Evolutionary conservation across 352 stramenopile species (phyloP), one percentile per base, ranked within the genome.

Genomic region (Phytophthora melonis): DNA sequence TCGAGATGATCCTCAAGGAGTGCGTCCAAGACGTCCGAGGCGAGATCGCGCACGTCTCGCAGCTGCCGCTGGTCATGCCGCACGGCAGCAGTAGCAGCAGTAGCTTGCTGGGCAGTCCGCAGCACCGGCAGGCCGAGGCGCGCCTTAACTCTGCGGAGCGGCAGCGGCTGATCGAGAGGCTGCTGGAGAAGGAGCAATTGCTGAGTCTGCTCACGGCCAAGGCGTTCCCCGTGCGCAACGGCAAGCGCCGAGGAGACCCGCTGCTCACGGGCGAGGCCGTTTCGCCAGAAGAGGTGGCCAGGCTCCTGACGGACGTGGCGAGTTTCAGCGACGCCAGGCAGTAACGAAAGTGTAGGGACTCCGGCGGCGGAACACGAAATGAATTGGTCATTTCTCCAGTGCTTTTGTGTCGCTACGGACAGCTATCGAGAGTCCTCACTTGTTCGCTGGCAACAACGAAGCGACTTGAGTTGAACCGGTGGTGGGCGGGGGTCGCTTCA

Each of bases 131-230:
- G 18, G 27, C 58, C 16, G 77, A 78, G 21, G 72, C 55, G 21
- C 74, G 74, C 16, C 66, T 92, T 8, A 82, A 36, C 25, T 73
- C 75, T 16, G 64, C 68, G 8, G 89, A 97, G 25, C 68, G 90
- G 5, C 86, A 95, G 67, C 76, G 72, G 32, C 75, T 94, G 1
- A 83, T 97, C 39, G 90, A 98, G 59, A 87, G 86, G 49, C 69
- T 97, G 43, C 71, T 97, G 18, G 83, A 88, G 21, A 93, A 95
- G 68, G 90, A 98, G 66, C 81, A 91, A 32, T 72, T 98, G 58
- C 78, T 97, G 59, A 82, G 75, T 23, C 62, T 97, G 49, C 67
- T 98, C 21, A 92, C 93, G n/a, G 63, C 80, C 56, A 93, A 93
- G 50, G 85, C 87, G 27, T 92, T 93, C 72, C 82, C 84, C 18